These are phyloP conservation scores for Ceratocystis cubensis DNA, from an alignment of 2,329 filamentous ascomycete genomes.

Conservation along the genomic window DNA sequence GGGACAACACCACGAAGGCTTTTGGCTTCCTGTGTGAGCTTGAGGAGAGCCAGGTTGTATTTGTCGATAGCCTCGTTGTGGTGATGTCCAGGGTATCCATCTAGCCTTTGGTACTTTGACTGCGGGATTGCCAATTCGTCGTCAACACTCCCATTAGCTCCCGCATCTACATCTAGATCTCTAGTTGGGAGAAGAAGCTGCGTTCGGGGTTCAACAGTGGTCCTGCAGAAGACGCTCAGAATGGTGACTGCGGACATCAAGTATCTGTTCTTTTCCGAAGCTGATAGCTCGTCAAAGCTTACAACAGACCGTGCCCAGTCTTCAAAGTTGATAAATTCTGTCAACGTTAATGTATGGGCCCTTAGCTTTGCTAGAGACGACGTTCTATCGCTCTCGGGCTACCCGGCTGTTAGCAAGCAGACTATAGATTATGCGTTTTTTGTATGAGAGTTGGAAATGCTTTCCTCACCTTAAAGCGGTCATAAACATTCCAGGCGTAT, in stretches of 20 bases:
- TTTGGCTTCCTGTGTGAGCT: background rate
- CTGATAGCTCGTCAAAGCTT: background rate
- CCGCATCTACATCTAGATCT: background rate
- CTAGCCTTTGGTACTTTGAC: background rate
- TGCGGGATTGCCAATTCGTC: background rate
- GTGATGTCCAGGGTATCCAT: background rate
- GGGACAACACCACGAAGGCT: background rate
- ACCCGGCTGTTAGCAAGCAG: no score
- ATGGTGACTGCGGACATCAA: slow-evolving; percentile 6
- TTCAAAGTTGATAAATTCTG: background rate
- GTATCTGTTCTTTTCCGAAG: background rate
- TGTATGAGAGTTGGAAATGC: no score
- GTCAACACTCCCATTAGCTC: background rate
- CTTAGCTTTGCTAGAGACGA: background rate
- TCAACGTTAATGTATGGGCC: background rate
- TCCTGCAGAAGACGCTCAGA: background rate
- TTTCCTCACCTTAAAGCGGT: background rate
- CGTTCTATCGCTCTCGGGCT: background rate
- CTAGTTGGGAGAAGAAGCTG: background rate
- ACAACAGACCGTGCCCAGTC: background rate
- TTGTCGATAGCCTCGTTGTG: background rate
- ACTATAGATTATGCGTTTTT: no score
- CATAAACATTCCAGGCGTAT: background rate
- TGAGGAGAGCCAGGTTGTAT: background rate
- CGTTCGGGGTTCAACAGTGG: background rate